Evolutionary conservation across 805 yeast species (phyloP).

Genomic region (Yarrowia bubula): DNA sequence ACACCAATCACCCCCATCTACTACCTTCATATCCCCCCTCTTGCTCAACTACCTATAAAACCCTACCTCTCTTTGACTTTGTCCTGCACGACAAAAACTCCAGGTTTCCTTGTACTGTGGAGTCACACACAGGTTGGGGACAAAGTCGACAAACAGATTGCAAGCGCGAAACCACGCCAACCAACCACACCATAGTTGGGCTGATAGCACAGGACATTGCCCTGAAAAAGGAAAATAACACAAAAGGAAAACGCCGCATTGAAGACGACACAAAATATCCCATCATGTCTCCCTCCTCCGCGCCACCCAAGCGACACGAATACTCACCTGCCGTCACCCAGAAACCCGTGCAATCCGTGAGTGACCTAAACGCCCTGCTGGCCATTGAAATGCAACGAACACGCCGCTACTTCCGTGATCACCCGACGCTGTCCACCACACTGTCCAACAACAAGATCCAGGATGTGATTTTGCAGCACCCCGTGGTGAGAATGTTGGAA

Average conservation of each 20-base stretch:
- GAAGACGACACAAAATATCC: not conserved
- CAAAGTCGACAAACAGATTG: too few species aligned
- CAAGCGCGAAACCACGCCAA: not conserved
- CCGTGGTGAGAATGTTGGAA: constrained; percentile 34
- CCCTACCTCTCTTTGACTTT: not conserved
- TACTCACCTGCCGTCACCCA: constrained; percentile 9
- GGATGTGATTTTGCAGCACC: constrained; percentile 36
- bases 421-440: constrained; percentile 19
- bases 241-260: not conserved
- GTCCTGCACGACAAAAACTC: constrained; percentile 8
- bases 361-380: constrained; percentile 12
- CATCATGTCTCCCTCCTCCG: not conserved
- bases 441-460: constrained; percentile 37
- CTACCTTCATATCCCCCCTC: too few species aligned
- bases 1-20: too few species aligned
- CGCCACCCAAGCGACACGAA: not conserved
- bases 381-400: constrained; percentile 25
- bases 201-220: not conserved
- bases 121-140: not conserved
- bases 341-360: constrained; percentile 4
- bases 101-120: constrained; percentile 18
- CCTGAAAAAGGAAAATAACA: not conserved
- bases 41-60: not conserved
- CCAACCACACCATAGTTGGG: not conserved
- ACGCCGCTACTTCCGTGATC: constrained; percentile 22